A percentile compares a stretch with the other conserved stretches of the same genome.
Conservation (phyloP, 2,329 filamentous ascomycete genomes). For the Pseudocercospora crystallina region DNA sequence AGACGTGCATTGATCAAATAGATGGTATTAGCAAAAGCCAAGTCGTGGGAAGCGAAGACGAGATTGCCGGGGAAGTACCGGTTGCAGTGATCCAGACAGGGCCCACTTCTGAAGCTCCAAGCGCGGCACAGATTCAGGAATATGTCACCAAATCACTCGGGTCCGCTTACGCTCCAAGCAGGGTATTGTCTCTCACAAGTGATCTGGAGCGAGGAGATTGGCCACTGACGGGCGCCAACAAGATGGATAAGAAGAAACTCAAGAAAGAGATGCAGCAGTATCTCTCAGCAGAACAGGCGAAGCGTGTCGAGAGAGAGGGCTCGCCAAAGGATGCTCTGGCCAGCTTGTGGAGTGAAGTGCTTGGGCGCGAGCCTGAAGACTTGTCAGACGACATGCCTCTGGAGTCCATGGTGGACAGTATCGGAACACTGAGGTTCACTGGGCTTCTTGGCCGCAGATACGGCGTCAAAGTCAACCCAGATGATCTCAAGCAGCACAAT, state of each 20-base stretch:
- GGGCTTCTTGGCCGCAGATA: too few relatives aligned
- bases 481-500: too few relatives aligned
- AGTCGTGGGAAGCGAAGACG: neutral
- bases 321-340: too few relatives aligned
- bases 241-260: neutral
- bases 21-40: neutral
- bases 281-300: too few relatives aligned
- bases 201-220: constrained; percentile 32
- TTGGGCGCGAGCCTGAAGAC: too few relatives aligned
- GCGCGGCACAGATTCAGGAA: neutral
- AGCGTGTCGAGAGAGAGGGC: too few relatives aligned
- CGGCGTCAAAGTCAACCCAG: too few relatives aligned
- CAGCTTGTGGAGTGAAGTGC: too few relatives aligned
- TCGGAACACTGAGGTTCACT: too few relatives aligned
- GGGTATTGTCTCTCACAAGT: neutral
- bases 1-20: neutral
- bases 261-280: neutral
- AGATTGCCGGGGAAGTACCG: neutral
- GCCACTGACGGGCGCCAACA: neutral
- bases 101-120: neutral
- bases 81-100: neutral
- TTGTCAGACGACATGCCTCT: too few relatives aligned
- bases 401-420: too few relatives aligned
- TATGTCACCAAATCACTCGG: neutral
- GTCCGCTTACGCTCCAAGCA: neutral